Percentiles rank a stretch among this genome's conserved stretches.
phyloP scores from a whole-genome alignment of 129 eudicot species.

The Flaveria trinervia region DNA sequence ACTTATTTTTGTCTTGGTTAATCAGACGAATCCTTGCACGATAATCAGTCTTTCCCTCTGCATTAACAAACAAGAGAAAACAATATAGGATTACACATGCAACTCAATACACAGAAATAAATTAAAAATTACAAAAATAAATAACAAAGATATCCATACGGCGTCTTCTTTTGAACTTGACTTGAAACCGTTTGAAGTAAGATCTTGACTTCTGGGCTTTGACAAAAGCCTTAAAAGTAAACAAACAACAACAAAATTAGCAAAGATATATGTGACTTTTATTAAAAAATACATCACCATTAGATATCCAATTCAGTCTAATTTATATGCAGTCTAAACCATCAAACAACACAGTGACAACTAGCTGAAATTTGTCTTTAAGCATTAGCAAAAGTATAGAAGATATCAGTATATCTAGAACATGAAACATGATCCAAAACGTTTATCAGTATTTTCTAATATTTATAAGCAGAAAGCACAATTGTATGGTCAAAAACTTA shows the following conservation, averaged over 20 bases:
- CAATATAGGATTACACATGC: neutral
- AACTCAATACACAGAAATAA: neutral
- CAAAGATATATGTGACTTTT: neutral
- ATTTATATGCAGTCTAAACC: neutral
- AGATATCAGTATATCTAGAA: neutral
- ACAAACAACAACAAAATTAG: slow-evolving; percentile 11
- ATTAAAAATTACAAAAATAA: neutral
- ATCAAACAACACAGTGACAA: neutral
- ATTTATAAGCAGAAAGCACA: slow-evolving; percentile 13
- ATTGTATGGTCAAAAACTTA: neutral
- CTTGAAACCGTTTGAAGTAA: slow-evolving; percentile 62
- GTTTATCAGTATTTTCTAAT: neutral
- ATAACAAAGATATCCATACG: slow-evolving; percentile 31
- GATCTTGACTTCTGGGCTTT: slow-evolving; percentile 56
- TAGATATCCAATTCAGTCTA: neutral
- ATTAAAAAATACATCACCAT: neutral
- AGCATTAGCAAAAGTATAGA: neutral
- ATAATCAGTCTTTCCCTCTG: slow-evolving; percentile 69
- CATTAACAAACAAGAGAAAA: neutral
- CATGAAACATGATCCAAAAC: slow-evolving; percentile 1
- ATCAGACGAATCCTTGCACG: slow-evolving; percentile 62
- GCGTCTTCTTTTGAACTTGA: slow-evolving; percentile 66
- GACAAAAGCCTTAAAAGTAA: slow-evolving; percentile 39
- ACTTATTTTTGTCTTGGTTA: slow-evolving; percentile 67
- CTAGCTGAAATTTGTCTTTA: neutral